Base-by-base conservation (phyloP, 2,329 filamentous ascomycete genomes). In the Beauveria caledonica region DNA sequence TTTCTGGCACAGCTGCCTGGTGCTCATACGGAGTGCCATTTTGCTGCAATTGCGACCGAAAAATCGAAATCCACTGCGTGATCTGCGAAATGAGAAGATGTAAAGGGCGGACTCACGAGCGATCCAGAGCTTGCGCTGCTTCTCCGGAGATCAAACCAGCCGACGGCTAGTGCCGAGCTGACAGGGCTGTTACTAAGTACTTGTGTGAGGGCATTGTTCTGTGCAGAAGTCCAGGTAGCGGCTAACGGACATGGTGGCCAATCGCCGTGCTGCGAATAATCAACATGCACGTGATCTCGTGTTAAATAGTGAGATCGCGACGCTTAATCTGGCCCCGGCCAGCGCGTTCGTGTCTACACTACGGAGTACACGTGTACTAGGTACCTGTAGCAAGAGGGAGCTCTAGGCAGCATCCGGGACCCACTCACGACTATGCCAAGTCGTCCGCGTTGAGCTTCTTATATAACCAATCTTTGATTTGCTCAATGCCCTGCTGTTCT, bases 1-100 rank as follows among this genome's bases (percentile, higher is more conserved):
- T 57, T 63, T 64, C 66, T 64, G 68, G 59, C 73, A 72, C 61
- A 78, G 71, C 62, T 70, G 73, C 56, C 68, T 67, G 51, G 73
- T 67, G 29, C 73, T 72, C 61, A 74, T 74, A 63, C 74, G 72
- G 61, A 77, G 63, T 44, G 75, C 72, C 77, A 79, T 78, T 62
- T 15, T 50, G 3, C 19, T 39, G 49, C 27, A 17, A 39, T 13
- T 53, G 48, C 39, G 33, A 59, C 25, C 36, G 39, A 21, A n/a
- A 23, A 40, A 40, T 36, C 53, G 40, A 40, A 59, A 45, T 53
- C 15, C 13, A 23, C 3, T 39, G 39, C n/a, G 46, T 27, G 56
- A 50, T 42, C 45, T 40, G 55, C 56, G 15, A 33, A 25, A 53
- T n/a, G 39, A 48, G 15, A 15, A 39, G 10, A 17, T 17, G 57